A percentile compares a stretch with the other conserved stretches of the same genome.
Evolutionary conservation across 352 stramenopile species (phyloP).

Genomic region (Globisporangium acanthophoron): DNA sequence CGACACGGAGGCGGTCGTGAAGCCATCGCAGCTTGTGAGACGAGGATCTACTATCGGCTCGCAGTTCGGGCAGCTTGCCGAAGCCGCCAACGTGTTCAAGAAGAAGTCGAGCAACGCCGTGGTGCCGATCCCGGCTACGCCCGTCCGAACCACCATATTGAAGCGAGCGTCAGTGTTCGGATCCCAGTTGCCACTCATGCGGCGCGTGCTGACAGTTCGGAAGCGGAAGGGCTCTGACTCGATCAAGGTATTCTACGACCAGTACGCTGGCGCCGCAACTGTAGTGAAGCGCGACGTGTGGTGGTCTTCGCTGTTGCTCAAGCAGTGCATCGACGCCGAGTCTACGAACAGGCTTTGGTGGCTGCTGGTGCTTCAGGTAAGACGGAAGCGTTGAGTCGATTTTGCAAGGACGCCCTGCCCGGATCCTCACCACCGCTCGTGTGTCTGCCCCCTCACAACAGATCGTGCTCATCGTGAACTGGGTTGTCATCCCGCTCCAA

Average conservation of each 20-base stretch:
- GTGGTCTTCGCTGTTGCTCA: conserved; percentile 19
- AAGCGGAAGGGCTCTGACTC: conserved; percentile 9
- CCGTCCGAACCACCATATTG: neutral
- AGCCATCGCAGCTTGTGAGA: neutral
- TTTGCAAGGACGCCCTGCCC: neutral
- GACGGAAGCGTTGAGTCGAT: neutral
- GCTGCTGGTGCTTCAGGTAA: conserved; percentile 33
- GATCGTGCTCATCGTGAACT: conserved; percentile 28
- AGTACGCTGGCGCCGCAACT: conserved; percentile 7
- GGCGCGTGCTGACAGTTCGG: conserved; percentile 16
- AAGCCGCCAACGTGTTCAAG: neutral
- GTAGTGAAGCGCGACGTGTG: neutral
- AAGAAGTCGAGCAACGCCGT: conserved; percentile 9
- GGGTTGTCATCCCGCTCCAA: conserved; percentile 44
- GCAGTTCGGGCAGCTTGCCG: neutral
- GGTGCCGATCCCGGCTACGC: conserved; percentile 1
- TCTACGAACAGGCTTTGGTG: conserved; percentile 40
- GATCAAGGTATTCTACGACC: conserved; percentile 15
- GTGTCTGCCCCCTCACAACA: neutral
- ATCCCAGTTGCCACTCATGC: conserved; percentile 5
- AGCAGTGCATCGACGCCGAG: conserved; percentile 42
- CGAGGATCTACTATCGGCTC: neutral
- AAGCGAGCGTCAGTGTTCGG: neutral
- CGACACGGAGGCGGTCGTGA: neutral
- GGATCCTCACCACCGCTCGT: no score